Evolutionary conservation across 2,329 filamentous ascomycete species (phyloP), one percentile per base, ranked within the genome.

Genomic region (Exophiala sp.): DNA sequence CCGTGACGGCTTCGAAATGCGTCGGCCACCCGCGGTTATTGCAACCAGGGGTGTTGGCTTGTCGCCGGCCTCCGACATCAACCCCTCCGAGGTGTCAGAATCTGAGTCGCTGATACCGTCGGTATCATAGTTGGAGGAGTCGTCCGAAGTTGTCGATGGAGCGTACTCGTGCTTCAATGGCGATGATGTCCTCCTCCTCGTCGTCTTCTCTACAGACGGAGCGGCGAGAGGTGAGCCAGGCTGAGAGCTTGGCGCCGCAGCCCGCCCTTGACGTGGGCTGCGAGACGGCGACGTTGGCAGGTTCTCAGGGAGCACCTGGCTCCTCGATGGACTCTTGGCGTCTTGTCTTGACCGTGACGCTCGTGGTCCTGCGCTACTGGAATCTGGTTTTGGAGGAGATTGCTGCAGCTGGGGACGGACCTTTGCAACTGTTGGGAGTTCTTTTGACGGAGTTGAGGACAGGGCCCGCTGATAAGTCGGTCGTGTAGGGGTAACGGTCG

Each of bases 101-200:
- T 75, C 67, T 69, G 67, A 70, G 34, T 65, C 64, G 58, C 62
- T 65, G 40, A 72, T 71, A 22, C 72, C 75, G 24, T 76, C 73
- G n/a, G 70, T 71, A 30, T 77, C 70, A 39, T 77, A 82, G 47
- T 80, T 75, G 1, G 73, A 76, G 7, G 76, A 76, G 5, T 80
- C 80, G 35, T 80, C 78, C 0, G 81, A 83, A 39, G 79, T 80
- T 5, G 80, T 82, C 13, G 93, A 97, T 11, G 91, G 91, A 56
- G 90, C 84, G 62, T 96, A 98, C 69, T 98, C 91, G 64, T 97
- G 91, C 71, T 98, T 98, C 43, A 98, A 74, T 0, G 93, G 93
- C 1, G 93, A 98, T 0, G 93, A 97, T 1, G 82, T 85, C 14
- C 89, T 81, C 38, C 90, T 81, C 66, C 60, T 71, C 82, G 62